Percentiles rank a stretch among this genome's conserved stretches.
These are phyloP conservation scores for Exserohilum rostratum DNA, from an alignment of 2,329 filamentous ascomycete genomes.

Conservation along the genomic window DNA sequence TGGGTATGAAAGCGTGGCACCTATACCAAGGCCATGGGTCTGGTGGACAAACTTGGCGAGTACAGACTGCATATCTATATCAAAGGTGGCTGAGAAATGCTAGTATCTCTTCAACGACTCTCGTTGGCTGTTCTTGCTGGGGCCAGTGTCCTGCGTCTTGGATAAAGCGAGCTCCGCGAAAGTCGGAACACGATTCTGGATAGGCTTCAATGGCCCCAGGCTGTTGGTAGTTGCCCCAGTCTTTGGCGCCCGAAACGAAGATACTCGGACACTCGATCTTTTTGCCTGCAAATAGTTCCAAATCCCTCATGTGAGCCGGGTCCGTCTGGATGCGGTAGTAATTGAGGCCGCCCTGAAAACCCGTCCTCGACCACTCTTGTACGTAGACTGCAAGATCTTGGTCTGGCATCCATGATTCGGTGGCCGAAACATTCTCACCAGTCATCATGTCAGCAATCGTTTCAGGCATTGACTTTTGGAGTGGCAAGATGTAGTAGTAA, in stretches of 20 bases:
- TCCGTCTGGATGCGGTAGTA: constrained; percentile 69
- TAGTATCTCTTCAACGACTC: constrained; percentile 57
- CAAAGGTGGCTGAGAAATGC: constrained; percentile 46
- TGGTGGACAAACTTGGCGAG: no score
- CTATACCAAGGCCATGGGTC: not conserved
- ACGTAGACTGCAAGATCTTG: constrained; percentile 66
- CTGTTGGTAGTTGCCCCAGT: constrained; percentile 73
- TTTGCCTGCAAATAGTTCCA: constrained; percentile 64
- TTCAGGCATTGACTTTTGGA: constrained; percentile 63
- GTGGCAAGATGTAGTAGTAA: constrained; percentile 71
- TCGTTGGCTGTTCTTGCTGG: constrained; percentile 68
- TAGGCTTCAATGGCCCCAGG: constrained; percentile 67
- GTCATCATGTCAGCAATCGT: constrained; percentile 63
- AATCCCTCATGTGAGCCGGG: constrained; percentile 56
- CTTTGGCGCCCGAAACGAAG: constrained; percentile 66
- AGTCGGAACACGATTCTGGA: constrained; percentile 59
- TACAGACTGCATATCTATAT: not conserved
- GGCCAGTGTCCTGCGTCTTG: constrained; percentile 72
- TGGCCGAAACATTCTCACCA: constrained; percentile 55
- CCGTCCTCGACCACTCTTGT: constrained; percentile 64
- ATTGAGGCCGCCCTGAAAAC: constrained; percentile 70
- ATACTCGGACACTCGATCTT: constrained; percentile 66
- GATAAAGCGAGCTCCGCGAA: constrained; percentile 60
- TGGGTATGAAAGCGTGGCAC: not conserved
- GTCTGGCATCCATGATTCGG: constrained; percentile 63